Evolutionary conservation across 2,329 filamentous ascomycete species (phyloP), one percentile per base, ranked within the genome.

Genomic region (Gremmenia infestans): DNA sequence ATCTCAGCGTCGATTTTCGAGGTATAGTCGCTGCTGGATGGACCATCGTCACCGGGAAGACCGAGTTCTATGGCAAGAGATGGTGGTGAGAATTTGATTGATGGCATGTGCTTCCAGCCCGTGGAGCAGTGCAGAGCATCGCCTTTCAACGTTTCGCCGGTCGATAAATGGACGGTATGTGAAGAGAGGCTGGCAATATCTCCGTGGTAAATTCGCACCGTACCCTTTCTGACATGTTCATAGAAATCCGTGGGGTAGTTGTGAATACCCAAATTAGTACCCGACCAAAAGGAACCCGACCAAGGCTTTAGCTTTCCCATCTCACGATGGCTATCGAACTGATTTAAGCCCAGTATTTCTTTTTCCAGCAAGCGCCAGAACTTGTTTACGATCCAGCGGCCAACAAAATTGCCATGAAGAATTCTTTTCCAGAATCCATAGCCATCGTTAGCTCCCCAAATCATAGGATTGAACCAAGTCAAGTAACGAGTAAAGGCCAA

Each of bases 401-500:
- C 85, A 2, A 86, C 52, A 36, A 73, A 70, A 0, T 81, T 86
- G 22, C 75, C 73, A 60, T 88, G 83, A 48, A 85, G 73, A 57
- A 86, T 81, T 9, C 70, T 66, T 3, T 82, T 76, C 2, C 81
- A 73, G 11, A 72, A 72, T 12, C 76, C 72, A 60, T 79, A 87
- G 1, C 85, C 86, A 64, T 84, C 85, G 2, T 77, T 79, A 1
- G 77, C 74, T 4, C 84, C 86, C 85, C 86, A 92, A 14, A 87
- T 78, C 66, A 87, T 91, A 0, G 89, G 88, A 51, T 81, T 85
- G 70, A 92, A 83, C 83, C 86, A 91, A 2, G 83, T 87, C 52
- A 91, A 72, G 60, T 88, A 77, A 0, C 88, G 82, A 0, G 81
- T 86, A 35, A 81, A 79, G 4, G 86, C 78, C 4, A 91, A 76